Conservation (phyloP, 495 filamentous ascomycete species). For the Annulohypoxylon stygium region DNA sequence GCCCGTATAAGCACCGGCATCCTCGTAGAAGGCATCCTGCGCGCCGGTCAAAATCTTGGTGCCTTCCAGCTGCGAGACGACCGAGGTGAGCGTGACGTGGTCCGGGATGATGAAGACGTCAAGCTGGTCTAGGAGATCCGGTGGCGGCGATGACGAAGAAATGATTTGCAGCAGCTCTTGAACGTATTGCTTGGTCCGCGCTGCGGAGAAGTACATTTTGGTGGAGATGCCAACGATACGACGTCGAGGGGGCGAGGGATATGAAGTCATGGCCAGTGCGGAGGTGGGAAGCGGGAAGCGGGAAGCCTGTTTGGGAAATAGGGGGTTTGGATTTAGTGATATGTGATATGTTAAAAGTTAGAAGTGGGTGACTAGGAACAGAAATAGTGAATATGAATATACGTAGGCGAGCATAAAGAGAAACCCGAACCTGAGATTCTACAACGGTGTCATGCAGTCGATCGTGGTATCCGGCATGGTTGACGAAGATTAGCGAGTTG, state of each 20-base stretch:
- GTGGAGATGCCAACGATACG: constrained; percentile 82
- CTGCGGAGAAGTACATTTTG: constrained; percentile 86
- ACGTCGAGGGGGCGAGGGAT: constrained; percentile 63
- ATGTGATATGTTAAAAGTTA: not conserved
- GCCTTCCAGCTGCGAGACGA: constrained; percentile 64
- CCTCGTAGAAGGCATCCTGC: constrained; percentile 78
- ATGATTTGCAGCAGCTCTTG: constrained; percentile 65
- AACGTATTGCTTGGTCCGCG: constrained; percentile 73
- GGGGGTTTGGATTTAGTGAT: not conserved
- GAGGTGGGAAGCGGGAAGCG: not conserved
- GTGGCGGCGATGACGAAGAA: constrained; percentile 48
- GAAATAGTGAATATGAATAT: not conserved
- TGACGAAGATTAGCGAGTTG: constrained; percentile 12
- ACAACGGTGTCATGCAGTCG: not conserved
- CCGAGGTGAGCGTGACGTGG: constrained; percentile 74
- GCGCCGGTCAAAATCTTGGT: constrained; percentile 74
- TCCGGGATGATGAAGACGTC: constrained; percentile 80
- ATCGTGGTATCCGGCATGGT: constrained; percentile 2
- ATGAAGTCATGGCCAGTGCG: constrained; percentile 33
- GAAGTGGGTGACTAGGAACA: not conserved
- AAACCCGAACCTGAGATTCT: too few species aligned
- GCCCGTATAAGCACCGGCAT: constrained; percentile 79
- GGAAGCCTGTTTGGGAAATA: not conserved
- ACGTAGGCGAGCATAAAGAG: not conserved
- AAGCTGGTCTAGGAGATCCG: constrained; percentile 53